Evolutionary conservation across 345 rosid genomes (phyloP), one percentile per base, ranked within the genome.

Genomic region (Gossypium arboreum): DNA sequence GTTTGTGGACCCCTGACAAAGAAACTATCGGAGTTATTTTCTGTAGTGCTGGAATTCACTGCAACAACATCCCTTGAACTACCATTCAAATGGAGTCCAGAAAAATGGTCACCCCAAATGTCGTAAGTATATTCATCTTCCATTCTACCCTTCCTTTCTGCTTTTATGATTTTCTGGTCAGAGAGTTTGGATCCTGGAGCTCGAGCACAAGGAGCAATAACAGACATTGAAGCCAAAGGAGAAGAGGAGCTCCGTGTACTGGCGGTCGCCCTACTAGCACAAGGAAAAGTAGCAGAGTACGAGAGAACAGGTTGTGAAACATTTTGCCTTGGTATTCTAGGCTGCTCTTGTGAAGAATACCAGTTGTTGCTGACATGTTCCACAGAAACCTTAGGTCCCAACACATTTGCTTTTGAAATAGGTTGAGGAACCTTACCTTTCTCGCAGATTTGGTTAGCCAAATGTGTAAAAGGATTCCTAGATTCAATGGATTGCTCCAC

Each of bases 71-170:
- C 86, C 73, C 76, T 82, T 58, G 81, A 80, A 78, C 78, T 67
- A 77, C 79, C 87, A 75, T 57, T 71, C 58, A 83, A 70, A 80
- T 74, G 72, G 60, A 92, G 88, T 43, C 85, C 82, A 64, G 89
- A 82, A 76, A 91, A 81, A 84, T 90, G 98, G 74, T 91, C 89
- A 39, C 97, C 97, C 98, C 41, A 94, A 8, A 94, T 94, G 78
- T 92, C 94, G 41, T 92, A 92, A 13, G 73, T 80, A 80, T 85
- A 84, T 67, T 83, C 83, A 66, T 84, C 84, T 62, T 76, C 81
- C 16, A 43, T 9, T 48, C 63, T 73, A 12, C 17, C 69, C 70
- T 78, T 82, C 43, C 80, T 86, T 55, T 85, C 84, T 61, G 81
- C 69, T 71, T 84, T 73, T 62, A 58, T 29, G 22, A 51, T 41